A percentile compares a stretch with the other conserved stretches of the same genome.
Conservation (phyloP, 1,284 basidiomycete genomes). For the Tylopilus sp. region DNA sequence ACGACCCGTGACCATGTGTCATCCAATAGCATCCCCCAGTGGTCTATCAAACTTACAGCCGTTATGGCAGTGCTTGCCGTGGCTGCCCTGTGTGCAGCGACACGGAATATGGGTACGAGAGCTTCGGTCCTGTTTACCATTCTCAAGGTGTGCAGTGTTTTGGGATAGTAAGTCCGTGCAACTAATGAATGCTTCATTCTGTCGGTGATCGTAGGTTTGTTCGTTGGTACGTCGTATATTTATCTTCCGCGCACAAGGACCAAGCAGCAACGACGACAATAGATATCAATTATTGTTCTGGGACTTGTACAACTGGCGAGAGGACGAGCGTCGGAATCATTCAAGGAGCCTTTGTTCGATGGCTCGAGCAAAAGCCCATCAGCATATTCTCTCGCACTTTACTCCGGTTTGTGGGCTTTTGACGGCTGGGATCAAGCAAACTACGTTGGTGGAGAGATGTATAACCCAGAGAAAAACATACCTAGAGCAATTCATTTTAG, state of each 20-base stretch:
- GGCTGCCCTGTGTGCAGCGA: constrained; percentile 72
- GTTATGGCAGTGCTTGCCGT: constrained; percentile 68
- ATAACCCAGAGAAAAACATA: constrained; percentile 78
- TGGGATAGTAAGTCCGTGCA: background rate
- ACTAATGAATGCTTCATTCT: constrained; percentile 3
- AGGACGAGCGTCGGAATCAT: constrained; percentile 61
- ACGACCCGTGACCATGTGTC: constrained; percentile 57
- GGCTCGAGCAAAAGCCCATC: constrained; percentile 76
- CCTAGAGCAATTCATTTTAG: constrained; percentile 86
- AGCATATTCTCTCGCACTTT: constrained; percentile 87
- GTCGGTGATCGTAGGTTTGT: constrained; percentile 41
- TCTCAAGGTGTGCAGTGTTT: constrained; percentile 61
- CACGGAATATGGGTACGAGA: constrained; percentile 74
- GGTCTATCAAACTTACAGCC: constrained; percentile 91
- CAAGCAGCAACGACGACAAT: background rate
- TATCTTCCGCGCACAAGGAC: background rate
- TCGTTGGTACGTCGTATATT: constrained; percentile 44
- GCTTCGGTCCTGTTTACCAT: constrained; percentile 82
- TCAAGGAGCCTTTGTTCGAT: constrained; percentile 64
- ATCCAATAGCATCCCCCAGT: constrained; percentile 77
- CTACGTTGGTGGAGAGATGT: constrained; percentile 91
- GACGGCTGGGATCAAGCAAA: constrained; percentile 92
- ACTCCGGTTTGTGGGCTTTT: constrained; percentile 94
- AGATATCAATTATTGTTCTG: constrained; percentile 67
- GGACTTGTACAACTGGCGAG: constrained; percentile 70